Evolutionary conservation across 1,139 yeast species (phyloP), one percentile per base, ranked within the genome.

Genomic region (Saccharomycopsis hybrid): DNA sequence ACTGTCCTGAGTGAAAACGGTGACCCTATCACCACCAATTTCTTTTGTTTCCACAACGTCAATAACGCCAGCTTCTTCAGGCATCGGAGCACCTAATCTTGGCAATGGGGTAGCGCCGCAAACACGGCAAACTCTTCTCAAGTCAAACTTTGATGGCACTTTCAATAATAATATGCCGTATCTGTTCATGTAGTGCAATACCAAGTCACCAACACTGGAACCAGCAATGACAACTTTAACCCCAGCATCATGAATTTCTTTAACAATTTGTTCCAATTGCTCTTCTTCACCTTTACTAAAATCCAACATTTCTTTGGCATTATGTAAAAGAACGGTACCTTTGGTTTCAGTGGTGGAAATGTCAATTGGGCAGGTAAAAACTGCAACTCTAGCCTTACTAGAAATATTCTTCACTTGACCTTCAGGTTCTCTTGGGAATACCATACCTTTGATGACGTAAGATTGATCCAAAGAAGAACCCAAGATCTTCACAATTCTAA

Each of bases 31-130:
- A 51, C 97, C 97, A 58, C 98, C 98, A 63, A 92, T 88, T 71
- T 92, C 98, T 60, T 79, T 78, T 27, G 96, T 85, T 71, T 87
- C 96, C 48, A 94, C 92, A 30, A 84, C 68, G 65, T 92, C 98
- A 57, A 92, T 78, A 43, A 76, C 67, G 52, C 98, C 98, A 75
- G 86, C 78, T 69, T 92, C 97, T 62, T 90, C 96, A 11, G 96
- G 92, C 72, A 86, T 80, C 60, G 97, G 97, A 1, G 96, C 96
- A 57, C 96, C 97, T 54, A 94, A 76, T 68, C 97, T 77, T 49
- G 97, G 95, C 63, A 90, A 74, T 52, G 98, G 97, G 25, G 97
- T 85, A 42, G 97, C 97, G 47, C 97, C 97, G 70, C 97, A 90
- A 24, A 92, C 98, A 65, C 96, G 85, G 63, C 96, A 85, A 55